Percentiles rank a stretch among this genome's conserved stretches.
Evolutionary conservation across 805 yeast species (phyloP).

Genomic region (Metschnikowia matae): DNA sequence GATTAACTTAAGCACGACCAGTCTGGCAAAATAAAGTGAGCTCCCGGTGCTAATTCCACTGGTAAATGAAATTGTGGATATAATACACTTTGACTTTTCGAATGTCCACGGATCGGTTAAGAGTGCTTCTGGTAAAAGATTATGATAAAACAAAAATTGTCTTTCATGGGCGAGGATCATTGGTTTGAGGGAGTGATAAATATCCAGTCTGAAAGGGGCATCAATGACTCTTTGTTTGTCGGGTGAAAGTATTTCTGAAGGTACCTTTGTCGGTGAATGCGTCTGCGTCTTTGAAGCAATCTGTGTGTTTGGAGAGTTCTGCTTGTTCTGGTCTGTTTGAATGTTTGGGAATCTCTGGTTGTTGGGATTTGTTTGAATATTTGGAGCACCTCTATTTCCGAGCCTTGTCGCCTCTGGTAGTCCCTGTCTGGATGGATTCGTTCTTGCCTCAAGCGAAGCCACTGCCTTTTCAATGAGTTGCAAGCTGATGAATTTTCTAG

Average conservation of each 20-base stretch:
- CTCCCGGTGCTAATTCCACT: conserved; percentile 3
- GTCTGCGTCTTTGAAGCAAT: too few species aligned
- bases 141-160: conserved; percentile 14
- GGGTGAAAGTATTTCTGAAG: too few species aligned
- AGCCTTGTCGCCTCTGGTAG: neutral
- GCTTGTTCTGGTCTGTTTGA: neutral
- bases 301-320: too few species aligned
- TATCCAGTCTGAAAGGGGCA: too few species aligned
- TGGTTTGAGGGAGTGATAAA: neutral
- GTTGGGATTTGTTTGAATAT: neutral
- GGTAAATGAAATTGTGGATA: conserved; percentile 19
- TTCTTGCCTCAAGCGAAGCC: neutral
- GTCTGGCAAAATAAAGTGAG: conserved; percentile 9
- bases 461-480: neutral
- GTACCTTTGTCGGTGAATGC: too few species aligned
- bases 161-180: neutral
- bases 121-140: conserved; percentile 6
- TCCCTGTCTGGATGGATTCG: neutral
- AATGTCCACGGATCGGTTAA: conserved; percentile 18
- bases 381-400: neutral
- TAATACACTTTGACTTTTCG: conserved; percentile 15
- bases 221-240: too few species aligned
- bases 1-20: conserved; percentile 8
- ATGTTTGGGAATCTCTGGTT: neutral
- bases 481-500: neutral